Percentiles rank a stretch among this genome's conserved stretches.
Conservation (phyloP, 768 basidiomycete species). For the Termitomyces titanicus region DNA sequence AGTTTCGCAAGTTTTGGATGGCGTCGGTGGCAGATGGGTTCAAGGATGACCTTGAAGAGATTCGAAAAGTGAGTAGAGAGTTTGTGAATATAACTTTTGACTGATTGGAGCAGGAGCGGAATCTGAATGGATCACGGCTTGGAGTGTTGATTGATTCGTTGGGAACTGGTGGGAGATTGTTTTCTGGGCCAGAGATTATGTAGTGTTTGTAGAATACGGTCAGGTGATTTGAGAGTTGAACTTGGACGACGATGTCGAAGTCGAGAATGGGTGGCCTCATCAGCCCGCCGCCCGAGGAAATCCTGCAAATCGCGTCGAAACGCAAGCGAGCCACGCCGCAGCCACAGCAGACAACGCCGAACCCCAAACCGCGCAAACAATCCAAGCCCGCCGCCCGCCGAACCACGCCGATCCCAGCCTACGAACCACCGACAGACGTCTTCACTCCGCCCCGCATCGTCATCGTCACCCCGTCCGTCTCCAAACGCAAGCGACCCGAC, state of each 20-base stretch:
- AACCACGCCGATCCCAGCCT: conserved; percentile 55
- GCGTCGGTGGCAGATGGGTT: conserved; percentile 77
- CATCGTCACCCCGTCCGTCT: conserved; percentile 35
- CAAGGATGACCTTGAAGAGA: conserved; percentile 77
- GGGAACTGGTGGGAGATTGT: conserved; percentile 75
- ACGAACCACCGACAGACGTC: conserved; percentile 64
- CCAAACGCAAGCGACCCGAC: conserved; percentile 18
- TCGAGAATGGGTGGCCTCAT: conserved; percentile 24
- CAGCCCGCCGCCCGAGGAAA: conserved; percentile 64
- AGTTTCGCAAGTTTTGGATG: conserved; percentile 88
- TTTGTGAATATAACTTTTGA: background rate
- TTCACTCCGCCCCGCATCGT: conserved; percentile 72
- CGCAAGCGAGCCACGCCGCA: conserved; percentile 34
- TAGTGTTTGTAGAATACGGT: background rate
- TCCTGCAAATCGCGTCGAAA: conserved; percentile 32
- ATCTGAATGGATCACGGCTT: conserved; percentile 63
- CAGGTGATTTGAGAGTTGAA: too few relatives aligned
- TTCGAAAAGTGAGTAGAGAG: conserved; percentile 63
- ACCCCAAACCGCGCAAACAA: conserved; percentile 60
- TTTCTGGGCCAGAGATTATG: conserved; percentile 25
- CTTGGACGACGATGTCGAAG: too few relatives aligned
- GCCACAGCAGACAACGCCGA: conserved; percentile 45
- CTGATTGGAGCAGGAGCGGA: conserved; percentile 48
- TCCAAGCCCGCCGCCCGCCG: conserved; percentile 43
- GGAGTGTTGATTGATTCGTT: conserved; percentile 79